Conservation (phyloP, 257 asterid genomes). For the Salvia hispanica region DNA sequence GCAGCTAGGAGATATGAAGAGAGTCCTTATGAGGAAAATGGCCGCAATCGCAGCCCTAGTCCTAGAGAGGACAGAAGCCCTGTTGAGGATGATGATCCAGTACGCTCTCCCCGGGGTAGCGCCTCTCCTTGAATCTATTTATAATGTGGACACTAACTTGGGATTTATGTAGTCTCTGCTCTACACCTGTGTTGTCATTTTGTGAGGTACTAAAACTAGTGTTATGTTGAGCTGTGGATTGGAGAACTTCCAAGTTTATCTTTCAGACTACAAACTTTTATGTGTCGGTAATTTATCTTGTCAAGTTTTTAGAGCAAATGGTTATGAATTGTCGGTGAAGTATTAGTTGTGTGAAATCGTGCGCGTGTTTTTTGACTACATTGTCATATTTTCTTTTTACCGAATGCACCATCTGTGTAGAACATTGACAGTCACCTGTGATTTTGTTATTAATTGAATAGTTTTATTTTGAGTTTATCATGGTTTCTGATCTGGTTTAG, state of each 20-base stretch:
- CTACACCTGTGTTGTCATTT: not conserved
- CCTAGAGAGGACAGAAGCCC: constrained; percentile 55
- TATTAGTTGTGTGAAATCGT: not conserved
- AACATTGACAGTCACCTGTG: too few species aligned
- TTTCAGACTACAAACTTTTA: not conserved
- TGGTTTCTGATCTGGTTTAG: too few species aligned
- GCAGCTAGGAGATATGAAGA: constrained; percentile 57
- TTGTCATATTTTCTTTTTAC: too few species aligned
- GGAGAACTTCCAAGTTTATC: not conserved
- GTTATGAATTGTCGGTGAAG: too few species aligned
- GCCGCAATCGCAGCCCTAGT: constrained; percentile 60
- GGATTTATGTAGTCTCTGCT: not conserved
- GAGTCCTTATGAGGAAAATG: constrained; percentile 65
- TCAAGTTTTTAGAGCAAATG: not conserved
- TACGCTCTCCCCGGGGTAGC: constrained; percentile 61
- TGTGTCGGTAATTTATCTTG: not conserved
- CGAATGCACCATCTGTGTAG: too few species aligned
- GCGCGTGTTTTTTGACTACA: not conserved
- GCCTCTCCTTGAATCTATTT: constrained; percentile 53
- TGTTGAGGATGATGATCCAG: constrained; percentile 57
- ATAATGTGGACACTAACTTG: constrained; percentile 11
- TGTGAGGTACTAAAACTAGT: not conserved
- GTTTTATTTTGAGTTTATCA: too few species aligned
- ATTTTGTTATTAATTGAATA: too few species aligned
- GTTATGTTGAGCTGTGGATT: not conserved